Base-by-base conservation (phyloP, 768 basidiomycete species). In the Lactarius sp. region DNA sequence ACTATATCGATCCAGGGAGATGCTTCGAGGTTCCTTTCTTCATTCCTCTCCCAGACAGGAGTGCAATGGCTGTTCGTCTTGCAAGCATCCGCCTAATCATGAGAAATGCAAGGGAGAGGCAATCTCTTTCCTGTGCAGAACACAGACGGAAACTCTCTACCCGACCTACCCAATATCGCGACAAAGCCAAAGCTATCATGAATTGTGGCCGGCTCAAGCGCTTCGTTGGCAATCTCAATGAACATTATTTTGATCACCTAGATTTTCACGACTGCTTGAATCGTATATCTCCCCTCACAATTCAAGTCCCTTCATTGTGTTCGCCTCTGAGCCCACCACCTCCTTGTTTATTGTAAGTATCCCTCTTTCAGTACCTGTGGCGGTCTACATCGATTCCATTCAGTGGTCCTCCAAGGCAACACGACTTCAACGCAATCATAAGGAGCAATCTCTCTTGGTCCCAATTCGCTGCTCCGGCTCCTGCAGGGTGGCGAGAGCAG, bases 21-120 rank as follows among this genome's bases (percentile, higher is more conserved):
- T 64, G 63, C 49, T 64, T 60, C 53, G 63, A 64, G 53, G 47
- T 64, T 20, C 63, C 63, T 41, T 64, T 64, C 47, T 14, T 33
- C 22, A 44, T 64, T 41, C 63, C 63, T 46, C 49, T 64, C 16
- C 53, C 53, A 7, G 53, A 64, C 46, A 64, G n/a, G 41, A 34
- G 51, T 10, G 41, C 27, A 51, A 60, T 64, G 63, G 41, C 58
- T 12, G 13, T 13, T 37, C 63, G 63, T 36, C 63, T 64, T 49
- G 47, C 63, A 42, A 60, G 41, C 42, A 64, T 64, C 47, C 53
- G 18, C 34, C 18, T 60, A 14, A 64, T 64, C 8, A 50, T 51
- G 18, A 60, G 49, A 56, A 46, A 46, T 1, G 63, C 63, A 47
- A 55, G 63, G 59, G 63, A 64, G 44, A 56, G 63, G 59, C 63